Percentiles rank a stretch among this genome's conserved stretches.
phyloP scores from a whole-genome alignment of 371 early-diverging fungal genomes.

The Haplosporangium sp. region DNA sequence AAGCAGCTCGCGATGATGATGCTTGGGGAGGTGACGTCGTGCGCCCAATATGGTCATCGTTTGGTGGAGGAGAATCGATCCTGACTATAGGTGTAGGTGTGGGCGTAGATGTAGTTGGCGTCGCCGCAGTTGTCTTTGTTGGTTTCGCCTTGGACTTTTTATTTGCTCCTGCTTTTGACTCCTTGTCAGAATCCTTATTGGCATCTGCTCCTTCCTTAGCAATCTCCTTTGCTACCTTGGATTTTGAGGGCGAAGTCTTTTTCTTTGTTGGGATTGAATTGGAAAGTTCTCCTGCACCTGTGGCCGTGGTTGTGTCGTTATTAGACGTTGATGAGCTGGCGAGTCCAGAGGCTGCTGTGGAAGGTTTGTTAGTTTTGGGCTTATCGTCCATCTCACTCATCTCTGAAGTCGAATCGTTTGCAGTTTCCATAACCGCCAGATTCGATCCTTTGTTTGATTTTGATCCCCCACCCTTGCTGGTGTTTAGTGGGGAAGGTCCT shows the following conservation, averaged over 20 bases:
- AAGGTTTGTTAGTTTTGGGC: constrained; percentile 18
- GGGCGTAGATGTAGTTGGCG: neutral
- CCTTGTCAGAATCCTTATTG: constrained; percentile 48
- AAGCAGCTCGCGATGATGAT: constrained; percentile 24
- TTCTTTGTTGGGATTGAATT: constrained; percentile 34
- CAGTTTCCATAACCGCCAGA: constrained; percentile 34
- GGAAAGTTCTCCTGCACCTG: constrained; percentile 10
- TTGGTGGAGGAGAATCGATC: constrained; percentile 36
- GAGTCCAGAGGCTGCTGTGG: constrained; percentile 7
- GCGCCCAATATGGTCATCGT: constrained; percentile 7
- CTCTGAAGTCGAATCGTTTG: constrained; percentile 53
- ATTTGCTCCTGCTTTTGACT: constrained; percentile 24
- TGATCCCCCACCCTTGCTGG: constrained; percentile 8
- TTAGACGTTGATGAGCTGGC: constrained; percentile 15
- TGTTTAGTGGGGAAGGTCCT: constrained; percentile 25
- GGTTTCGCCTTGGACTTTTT: constrained; percentile 41
- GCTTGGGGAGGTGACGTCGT: constrained; percentile 21
- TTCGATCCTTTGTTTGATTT: constrained; percentile 33
- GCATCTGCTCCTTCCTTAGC: constrained; percentile 22
- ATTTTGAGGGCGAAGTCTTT: constrained; percentile 19
- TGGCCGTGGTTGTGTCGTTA: neutral
- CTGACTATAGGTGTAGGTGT: constrained; percentile 23
- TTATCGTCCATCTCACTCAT: constrained; percentile 52
- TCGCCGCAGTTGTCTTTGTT: constrained; percentile 10
- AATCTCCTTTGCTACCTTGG: constrained; percentile 28